These are phyloP conservation scores for Serendipita sp. DNA, from an alignment of 768 basidiomycete genomes.

Conservation along the genomic window DNA sequence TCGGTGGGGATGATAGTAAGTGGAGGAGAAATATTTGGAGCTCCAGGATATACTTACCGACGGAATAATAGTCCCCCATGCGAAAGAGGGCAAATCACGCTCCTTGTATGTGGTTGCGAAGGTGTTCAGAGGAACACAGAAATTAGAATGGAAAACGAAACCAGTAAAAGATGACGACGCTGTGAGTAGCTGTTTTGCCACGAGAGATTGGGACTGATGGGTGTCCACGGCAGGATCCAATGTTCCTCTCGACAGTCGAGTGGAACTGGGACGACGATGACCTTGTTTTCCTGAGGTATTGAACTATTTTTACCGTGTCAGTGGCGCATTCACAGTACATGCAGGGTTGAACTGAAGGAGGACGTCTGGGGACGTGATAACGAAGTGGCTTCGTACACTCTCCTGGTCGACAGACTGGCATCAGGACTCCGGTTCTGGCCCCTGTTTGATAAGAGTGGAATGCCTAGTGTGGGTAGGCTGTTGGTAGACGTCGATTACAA, in stretches of 20 bases:
- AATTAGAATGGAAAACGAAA: constrained; percentile 31
- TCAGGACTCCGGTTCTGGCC: constrained; percentile 35
- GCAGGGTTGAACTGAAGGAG: constrained; percentile 3
- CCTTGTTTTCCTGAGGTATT: constrained; percentile 37
- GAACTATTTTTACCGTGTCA: constrained; percentile 17
- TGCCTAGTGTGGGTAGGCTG: constrained; percentile 21
- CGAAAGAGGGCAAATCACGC: constrained; percentile 21
- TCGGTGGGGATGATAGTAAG: constrained; percentile 2
- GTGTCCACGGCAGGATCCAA: constrained; percentile 25
- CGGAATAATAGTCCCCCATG: constrained; percentile 27
- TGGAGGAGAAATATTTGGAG: too few relatives aligned
- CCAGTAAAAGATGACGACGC: constrained; percentile 22
- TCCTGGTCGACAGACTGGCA: constrained; percentile 31
- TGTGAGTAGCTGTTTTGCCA: constrained; percentile 9
- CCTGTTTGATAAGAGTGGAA: constrained; percentile 37
- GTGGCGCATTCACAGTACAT: background rate
- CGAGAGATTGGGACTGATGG: too few relatives aligned
- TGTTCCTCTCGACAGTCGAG: constrained; percentile 27
- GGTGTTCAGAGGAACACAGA: constrained; percentile 26
- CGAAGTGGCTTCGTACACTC: constrained; percentile 19
- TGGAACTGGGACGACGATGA: constrained; percentile 38
- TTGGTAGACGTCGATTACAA: constrained; percentile 18
- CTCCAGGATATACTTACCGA: too few relatives aligned
- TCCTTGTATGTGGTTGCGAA: constrained; percentile 31
- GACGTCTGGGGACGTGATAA: constrained; percentile 10